Conservation (phyloP, 164 flowering plant genomes). For the Magnolia kwangsiensis region DNA sequence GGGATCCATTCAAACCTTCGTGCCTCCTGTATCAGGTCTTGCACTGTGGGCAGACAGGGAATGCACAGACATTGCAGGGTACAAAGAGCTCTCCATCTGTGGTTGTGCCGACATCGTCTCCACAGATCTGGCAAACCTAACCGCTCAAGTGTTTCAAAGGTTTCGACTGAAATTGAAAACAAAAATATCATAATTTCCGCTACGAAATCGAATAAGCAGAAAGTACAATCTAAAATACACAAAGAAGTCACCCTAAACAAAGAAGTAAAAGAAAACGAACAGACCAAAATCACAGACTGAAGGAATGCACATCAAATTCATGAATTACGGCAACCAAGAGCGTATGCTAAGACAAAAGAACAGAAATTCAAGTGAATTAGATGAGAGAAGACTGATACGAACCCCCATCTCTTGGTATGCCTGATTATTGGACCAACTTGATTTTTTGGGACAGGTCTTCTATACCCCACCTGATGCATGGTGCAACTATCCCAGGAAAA, state of each 20-base stretch:
- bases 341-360: background rate
- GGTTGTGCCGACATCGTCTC: constrained; percentile 40
- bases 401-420: constrained; percentile 16
- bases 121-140: constrained; percentile 57
- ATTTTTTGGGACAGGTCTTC: too few species aligned
- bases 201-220: background rate
- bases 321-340: background rate
- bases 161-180: constrained; percentile 25
- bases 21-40: constrained; percentile 55
- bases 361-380: background rate
- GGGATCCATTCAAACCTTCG: constrained; percentile 30
- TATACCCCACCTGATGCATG: too few species aligned
- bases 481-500: too few species aligned
- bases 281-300: background rate
- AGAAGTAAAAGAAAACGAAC: background rate
- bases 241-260: background rate
- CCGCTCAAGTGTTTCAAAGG: constrained; percentile 34
- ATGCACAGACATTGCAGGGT: constrained; percentile 58
- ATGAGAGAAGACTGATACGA: constrained; percentile 2
- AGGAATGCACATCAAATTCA: background rate
- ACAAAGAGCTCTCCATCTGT: constrained; percentile 46
- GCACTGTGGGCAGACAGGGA: constrained; percentile 69
- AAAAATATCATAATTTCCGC: background rate
- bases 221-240: background rate
- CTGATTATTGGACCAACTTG: too few species aligned